These are phyloP conservation scores for Lentinula edodes DNA, from an alignment of 768 basidiomycete species.

Conservation along the genomic window DNA sequence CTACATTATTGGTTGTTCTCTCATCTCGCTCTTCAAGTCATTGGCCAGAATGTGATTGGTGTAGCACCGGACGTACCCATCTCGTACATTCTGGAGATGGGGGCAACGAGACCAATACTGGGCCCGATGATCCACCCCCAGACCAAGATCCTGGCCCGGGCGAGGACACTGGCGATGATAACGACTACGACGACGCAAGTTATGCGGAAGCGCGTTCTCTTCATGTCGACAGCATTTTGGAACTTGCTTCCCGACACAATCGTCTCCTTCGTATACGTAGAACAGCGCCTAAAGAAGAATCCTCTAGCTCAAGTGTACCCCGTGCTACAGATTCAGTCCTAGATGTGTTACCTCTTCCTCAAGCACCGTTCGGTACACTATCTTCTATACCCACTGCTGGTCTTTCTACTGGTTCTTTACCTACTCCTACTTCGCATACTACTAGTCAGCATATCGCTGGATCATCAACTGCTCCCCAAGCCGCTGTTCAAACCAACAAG, in stretches of 20 bases:
- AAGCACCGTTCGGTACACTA: slow-evolving; percentile 9
- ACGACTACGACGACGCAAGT: background rate
- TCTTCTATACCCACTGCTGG: background rate
- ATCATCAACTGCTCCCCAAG: slow-evolving; percentile 27
- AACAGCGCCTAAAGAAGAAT: background rate
- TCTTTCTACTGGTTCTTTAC: background rate
- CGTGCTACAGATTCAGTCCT: background rate
- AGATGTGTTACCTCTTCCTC: slow-evolving; percentile 3
- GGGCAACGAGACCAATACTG: background rate
- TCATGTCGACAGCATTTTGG: background rate
- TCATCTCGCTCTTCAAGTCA: slow-evolving; percentile 26
- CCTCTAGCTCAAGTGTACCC: background rate
- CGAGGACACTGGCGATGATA: background rate
- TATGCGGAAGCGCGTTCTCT: background rate
- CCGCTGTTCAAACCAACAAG: slow-evolving; percentile 25
- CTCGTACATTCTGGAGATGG: slow-evolving; percentile 15
- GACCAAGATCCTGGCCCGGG: slow-evolving; percentile 6
- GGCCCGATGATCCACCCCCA: slow-evolving; percentile 14
- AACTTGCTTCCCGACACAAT: background rate
- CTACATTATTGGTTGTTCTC: background rate
- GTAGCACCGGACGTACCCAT: slow-evolving; percentile 21
- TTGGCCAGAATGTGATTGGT: slow-evolving; percentile 55
- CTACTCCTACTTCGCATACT: slow-evolving; percentile 5
- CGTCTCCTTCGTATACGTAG: slow-evolving; percentile 11
- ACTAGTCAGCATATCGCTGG: slow-evolving; percentile 15